These are phyloP conservation scores for Blumeria graminis DNA, from an alignment of 2,329 filamentous ascomycete species.

Conservation along the genomic window DNA sequence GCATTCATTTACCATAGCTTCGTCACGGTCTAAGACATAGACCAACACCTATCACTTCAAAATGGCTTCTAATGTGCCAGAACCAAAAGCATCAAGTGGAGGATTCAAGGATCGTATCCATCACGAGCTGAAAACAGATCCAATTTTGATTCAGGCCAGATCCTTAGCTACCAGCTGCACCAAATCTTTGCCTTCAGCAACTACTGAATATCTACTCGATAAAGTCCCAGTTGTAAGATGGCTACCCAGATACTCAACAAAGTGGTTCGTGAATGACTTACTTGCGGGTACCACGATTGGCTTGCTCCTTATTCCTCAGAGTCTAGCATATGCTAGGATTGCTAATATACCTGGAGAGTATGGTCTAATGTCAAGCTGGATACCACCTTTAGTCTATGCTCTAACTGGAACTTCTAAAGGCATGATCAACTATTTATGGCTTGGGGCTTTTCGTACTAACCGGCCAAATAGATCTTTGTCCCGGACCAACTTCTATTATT, in stretches of 20 bases:
- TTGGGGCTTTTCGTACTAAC: background rate
- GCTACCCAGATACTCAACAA: conserved; percentile 33
- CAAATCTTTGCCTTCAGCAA: conserved; percentile 15
- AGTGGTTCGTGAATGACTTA: conserved; percentile 36
- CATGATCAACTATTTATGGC: conserved; percentile 6
- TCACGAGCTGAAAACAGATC: background rate
- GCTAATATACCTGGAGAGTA: conserved; percentile 36
- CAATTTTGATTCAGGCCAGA: background rate
- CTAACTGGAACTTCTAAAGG: conserved; percentile 38
- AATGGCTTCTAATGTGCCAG: background rate
- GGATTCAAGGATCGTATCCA: background rate
- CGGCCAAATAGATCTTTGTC: conserved; percentile 10
- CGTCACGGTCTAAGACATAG: too few relatives aligned
- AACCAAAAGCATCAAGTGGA: background rate
- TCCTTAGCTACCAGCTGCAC: background rate
- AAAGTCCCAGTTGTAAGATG: conserved; percentile 36
- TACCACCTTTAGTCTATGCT: conserved; percentile 30
- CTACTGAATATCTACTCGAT: conserved; percentile 30
- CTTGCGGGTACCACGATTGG: conserved; percentile 37
- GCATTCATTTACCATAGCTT: too few relatives aligned
- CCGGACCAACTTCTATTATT: conserved; percentile 35
- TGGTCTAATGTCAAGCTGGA: conserved; percentile 33
- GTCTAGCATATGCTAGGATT: conserved; percentile 35
- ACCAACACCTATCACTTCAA: background rate
- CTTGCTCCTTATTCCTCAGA: conserved; percentile 34